These are phyloP conservation scores for Catharanthus roseus DNA, from an alignment of 257 asterid species.

Conservation along the genomic window DNA sequence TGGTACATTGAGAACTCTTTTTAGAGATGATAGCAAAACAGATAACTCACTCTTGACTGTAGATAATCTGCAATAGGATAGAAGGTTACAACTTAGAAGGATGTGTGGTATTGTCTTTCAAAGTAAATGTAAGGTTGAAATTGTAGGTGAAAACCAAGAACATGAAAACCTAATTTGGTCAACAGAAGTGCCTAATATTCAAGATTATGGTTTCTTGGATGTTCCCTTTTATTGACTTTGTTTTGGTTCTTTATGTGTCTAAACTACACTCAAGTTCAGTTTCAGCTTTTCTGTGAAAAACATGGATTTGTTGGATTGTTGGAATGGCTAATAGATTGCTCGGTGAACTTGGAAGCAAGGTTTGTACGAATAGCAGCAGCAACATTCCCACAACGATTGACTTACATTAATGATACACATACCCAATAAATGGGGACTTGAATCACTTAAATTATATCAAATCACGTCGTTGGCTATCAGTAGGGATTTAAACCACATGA, in stretches of 20 bases:
- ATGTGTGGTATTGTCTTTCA: neutral
- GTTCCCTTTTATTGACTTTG: neutral
- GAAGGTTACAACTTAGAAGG: neutral
- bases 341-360: no score
- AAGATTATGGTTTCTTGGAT: neutral
- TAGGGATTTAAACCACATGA: no score
- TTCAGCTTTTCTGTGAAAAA: no score
- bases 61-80: neutral
- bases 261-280: no score
- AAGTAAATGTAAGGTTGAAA: neutral
- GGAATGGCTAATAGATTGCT: no score
- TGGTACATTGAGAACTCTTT: constrained; percentile 27
- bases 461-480: no score
- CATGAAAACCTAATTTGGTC: neutral
- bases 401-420: no score
- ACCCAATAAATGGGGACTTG: no score
- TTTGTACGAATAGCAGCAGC: no score
- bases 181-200: neutral
- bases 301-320: no score
- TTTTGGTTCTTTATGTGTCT: neutral
- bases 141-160: neutral
- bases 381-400: no score
- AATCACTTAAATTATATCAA: no score
- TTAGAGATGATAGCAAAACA: constrained; percentile 31
- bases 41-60: constrained; percentile 2